Conservation (phyloP, 768 basidiomycete genomes). For the Mycena venus region DNA sequence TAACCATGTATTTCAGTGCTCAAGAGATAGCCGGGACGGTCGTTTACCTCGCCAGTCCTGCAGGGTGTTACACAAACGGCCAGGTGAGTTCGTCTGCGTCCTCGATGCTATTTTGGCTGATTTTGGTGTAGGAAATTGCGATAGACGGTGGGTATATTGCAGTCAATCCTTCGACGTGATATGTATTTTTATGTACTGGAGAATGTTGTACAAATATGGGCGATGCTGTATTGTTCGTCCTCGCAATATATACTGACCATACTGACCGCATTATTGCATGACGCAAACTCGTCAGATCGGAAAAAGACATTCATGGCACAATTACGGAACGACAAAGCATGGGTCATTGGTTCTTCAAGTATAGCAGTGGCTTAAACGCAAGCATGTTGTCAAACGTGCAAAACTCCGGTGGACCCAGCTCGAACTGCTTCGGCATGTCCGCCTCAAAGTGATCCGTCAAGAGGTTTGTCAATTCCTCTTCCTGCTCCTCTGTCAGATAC, state of each 20-base stretch:
- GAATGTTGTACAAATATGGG: too few relatives aligned
- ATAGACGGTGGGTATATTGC: constrained; percentile 83
- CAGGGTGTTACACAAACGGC: constrained; percentile 82
- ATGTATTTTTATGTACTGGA: constrained; percentile 2
- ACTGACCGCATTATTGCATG: too few relatives aligned
- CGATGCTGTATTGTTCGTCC: too few relatives aligned
- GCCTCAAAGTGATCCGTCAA: neutral
- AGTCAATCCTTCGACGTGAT: constrained; percentile 68
- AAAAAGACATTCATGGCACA: too few relatives aligned
- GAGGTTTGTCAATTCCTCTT: neutral
- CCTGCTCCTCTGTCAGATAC: neutral
- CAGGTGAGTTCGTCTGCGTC: constrained; percentile 48
- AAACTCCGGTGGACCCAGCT: neutral
- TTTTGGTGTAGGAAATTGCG: constrained; percentile 63
- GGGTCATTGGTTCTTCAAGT: neutral
- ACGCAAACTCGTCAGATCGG: too few relatives aligned
- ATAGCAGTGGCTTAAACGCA: neutral
- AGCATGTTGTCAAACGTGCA: neutral
- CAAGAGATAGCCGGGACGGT: constrained; percentile 85
- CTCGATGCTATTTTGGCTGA: neutral
- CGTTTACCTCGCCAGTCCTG: constrained; percentile 79
- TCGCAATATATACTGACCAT: too few relatives aligned
- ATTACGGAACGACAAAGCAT: too few relatives aligned
- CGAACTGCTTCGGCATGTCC: neutral
- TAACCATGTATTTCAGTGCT: constrained; percentile 54